Evolutionary conservation across 495 filamentous ascomycete genomes (phyloP).

Genomic region (Achaetomiella virescens): DNA sequence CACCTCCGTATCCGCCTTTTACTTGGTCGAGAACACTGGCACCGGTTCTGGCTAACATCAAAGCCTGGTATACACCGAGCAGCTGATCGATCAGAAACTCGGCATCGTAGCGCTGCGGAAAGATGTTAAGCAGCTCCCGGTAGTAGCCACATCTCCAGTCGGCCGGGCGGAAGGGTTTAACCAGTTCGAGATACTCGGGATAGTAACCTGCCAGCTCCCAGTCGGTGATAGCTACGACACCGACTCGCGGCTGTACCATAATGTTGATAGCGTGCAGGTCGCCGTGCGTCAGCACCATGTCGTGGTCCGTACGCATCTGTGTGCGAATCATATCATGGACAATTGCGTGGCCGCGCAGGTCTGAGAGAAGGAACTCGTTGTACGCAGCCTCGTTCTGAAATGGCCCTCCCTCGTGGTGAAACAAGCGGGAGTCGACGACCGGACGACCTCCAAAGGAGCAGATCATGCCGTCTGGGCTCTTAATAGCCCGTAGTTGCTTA

Average conservation of each 20-base stretch:
- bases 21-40: too few species aligned
- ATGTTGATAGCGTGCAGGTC: background rate
- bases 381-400: background rate
- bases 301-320: background rate
- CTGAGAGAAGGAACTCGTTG: background rate
- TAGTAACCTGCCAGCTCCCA: background rate
- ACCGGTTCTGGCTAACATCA: too few species aligned
- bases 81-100: background rate
- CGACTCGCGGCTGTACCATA: background rate
- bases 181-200: background rate
- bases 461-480: slow-evolving; percentile 1
- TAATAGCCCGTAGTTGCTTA: background rate
- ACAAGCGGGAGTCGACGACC: background rate
- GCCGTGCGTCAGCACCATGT: slow-evolving; percentile 1
- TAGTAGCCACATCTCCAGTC: background rate
- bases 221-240: background rate
- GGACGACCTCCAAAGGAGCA: background rate
- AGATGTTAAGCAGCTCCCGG: background rate
- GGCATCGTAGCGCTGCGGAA: slow-evolving; percentile 3
- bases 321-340: background rate
- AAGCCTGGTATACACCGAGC: background rate
- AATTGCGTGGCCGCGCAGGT: background rate
- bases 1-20: too few species aligned
- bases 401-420: background rate
- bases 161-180: background rate